Percentiles rank a stretch among this genome's conserved stretches.
These are phyloP conservation scores for Phoma sp. DNA, from an alignment of 2,329 filamentous ascomycete species.

Conservation along the genomic window DNA sequence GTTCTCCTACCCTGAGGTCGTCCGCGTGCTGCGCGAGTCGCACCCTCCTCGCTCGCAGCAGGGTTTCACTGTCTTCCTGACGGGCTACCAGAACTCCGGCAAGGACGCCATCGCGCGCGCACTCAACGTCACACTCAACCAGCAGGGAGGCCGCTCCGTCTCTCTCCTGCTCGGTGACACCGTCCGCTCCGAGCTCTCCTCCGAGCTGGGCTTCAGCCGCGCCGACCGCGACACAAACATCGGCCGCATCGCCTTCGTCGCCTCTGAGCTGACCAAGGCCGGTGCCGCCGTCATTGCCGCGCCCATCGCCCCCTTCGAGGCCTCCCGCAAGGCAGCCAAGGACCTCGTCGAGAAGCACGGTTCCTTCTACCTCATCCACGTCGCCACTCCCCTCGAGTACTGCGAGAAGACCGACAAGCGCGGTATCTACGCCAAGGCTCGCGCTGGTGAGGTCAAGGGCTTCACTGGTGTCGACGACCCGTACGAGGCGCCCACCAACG, in stretches of 20 bases:
- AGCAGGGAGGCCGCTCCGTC: slow-evolving; percentile 93
- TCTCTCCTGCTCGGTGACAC: slow-evolving; percentile 95
- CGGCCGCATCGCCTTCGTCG: slow-evolving; percentile 93
- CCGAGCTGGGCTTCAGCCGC: slow-evolving; percentile 92
- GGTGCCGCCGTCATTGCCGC: slow-evolving; percentile 95
- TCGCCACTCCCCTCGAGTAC: slow-evolving; percentile 89
- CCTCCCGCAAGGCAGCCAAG: slow-evolving; percentile 75
- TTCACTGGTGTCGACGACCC: slow-evolving; percentile 99
- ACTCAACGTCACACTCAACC: slow-evolving; percentile 95
- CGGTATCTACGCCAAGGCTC: slow-evolving; percentile 84
- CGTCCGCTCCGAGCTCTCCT: slow-evolving; percentile 88
- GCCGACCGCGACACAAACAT: slow-evolving; percentile 96
- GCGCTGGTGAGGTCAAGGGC: slow-evolving; percentile 90
- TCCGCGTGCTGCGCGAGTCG: slow-evolving; percentile 93
- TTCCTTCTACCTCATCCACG: slow-evolving; percentile 93
- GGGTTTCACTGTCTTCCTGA: slow-evolving; percentile 98
- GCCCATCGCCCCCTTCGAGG: slow-evolving; percentile 92
- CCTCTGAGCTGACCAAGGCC: slow-evolving; percentile 89
- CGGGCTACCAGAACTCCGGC: slow-evolving; percentile 93
- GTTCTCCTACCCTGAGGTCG: slow-evolving; percentile 99
- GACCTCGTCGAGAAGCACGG: slow-evolving; percentile 88
- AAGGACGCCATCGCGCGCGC: slow-evolving; percentile 97
- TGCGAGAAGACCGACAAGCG: slow-evolving; percentile 94
- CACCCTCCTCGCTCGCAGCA: slow-evolving; percentile 90
- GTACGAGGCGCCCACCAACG: slow-evolving; percentile 83